These are phyloP conservation scores for Ogataea ganodermae DNA, from an alignment of 805 yeast genomes.

Conservation along the genomic window DNA sequence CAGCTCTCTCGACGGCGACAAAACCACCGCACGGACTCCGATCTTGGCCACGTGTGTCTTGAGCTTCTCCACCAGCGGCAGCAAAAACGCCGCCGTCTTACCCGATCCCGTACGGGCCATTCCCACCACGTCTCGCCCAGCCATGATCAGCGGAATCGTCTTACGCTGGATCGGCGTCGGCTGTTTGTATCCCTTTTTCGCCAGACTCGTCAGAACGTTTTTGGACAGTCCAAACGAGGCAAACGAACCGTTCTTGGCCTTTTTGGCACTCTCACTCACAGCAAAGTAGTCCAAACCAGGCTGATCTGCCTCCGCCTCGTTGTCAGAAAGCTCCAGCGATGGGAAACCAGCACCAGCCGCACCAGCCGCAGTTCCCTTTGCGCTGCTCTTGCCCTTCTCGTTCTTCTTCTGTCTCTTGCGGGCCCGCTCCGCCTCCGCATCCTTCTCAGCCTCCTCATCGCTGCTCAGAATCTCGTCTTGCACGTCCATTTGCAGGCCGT, in stretches of 20 bases:
- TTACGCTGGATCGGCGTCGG: slow-evolving; percentile 99
- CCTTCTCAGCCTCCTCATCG: slow-evolving; percentile 53
- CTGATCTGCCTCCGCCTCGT: slow-evolving; percentile 43
- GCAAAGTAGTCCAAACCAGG: slow-evolving; percentile 38
- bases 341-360: slow-evolving; percentile 36
- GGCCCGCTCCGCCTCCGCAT: slow-evolving; percentile 33
- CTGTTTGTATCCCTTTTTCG: slow-evolving; percentile 84
- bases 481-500: slow-evolving; percentile 32
- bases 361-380: too few relatives aligned
- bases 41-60: slow-evolving; percentile 82
- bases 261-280: slow-evolving; percentile 44
- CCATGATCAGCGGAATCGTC: slow-evolving; percentile 86
- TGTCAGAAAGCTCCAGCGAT: slow-evolving; percentile 46
- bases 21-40: slow-evolving; percentile 84
- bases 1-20: slow-evolving; percentile 95
- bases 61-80: slow-evolving; percentile 86
- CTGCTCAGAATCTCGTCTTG: slow-evolving; percentile 57
- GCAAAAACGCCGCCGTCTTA: slow-evolving; percentile 94
- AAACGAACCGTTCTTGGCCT: slow-evolving; percentile 78
- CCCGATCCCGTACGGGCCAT: slow-evolving; percentile 99
- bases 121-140: slow-evolving; percentile 92
- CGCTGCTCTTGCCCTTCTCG: too few relatives aligned
- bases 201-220: slow-evolving; percentile 64
- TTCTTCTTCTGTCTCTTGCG: slow-evolving; percentile 36
- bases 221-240: slow-evolving; percentile 88